Evolutionary conservation across 2,329 filamentous ascomycete species (phyloP), one percentile per base, ranked within the genome.

Genomic region (Nothopassalora personata): DNA sequence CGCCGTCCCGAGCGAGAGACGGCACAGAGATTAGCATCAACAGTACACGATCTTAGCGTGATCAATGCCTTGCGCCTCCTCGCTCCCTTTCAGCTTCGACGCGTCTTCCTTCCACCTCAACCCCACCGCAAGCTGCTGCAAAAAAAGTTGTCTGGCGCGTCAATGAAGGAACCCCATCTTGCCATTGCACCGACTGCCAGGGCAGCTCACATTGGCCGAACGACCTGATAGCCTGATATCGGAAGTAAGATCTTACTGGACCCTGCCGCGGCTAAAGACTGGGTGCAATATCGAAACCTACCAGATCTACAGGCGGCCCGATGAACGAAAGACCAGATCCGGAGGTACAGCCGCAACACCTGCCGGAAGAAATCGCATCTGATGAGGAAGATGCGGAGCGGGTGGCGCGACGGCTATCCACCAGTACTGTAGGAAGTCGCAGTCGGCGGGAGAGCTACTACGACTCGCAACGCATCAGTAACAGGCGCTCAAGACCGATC

Each of bases 371-470:
- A 33, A 34, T 57, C 4, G 46, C 46, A 1, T 50, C 46, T 27
- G 56, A 61, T 11, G 62, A 60, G 6, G 45, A 52, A 7, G 30
- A 58, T 30, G 50, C 13, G 8, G 46, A 31, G 10, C 28, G 49
- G 27, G 50, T 31, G 15, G 36, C 15, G 31, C 57, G 57, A 30
- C 48, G 56, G 31, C 46, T 31, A 18, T 66, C 66, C 2, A 63
- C 64, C 13, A 64, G 61, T 47, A 66, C 65, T 8, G 30, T 54
- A 8, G 50, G 50, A 15, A 59, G 53, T 34, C 57, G 49, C 27
- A 67, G 66, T 51, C 60, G 59, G 31, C 59, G 68, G 46, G 59
- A 67, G 36, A 67, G 62, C 48, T 58, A 66, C 49, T 68, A 65
- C 51, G 66, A 64, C 31, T 43, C 63, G 15, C 69, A 67, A 34